Percentiles rank a stretch among this genome's conserved stretches.
Evolutionary conservation across 116 monocot species (phyloP).

Genomic region (Papilionanthe hybrid): DNA sequence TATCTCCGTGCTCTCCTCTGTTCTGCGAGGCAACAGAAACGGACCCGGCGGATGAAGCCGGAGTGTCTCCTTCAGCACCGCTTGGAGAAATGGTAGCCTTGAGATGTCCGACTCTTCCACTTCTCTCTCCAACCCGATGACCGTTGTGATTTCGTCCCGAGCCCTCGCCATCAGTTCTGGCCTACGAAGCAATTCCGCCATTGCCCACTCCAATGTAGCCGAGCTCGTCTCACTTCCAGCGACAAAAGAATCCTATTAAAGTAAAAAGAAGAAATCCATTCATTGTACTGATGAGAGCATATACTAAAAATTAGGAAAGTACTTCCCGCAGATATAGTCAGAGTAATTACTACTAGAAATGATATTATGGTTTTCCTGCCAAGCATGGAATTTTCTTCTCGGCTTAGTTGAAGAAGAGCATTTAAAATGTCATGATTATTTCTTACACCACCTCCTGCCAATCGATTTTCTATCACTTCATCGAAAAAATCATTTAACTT

Average conservation of each 20-base stretch:
- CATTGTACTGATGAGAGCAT: too few relatives aligned
- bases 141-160: constrained; percentile 7
- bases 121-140: neutral
- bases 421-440: constrained; percentile 22
- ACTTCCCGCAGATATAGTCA: too few relatives aligned
- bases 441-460: neutral
- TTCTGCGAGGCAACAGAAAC: constrained; percentile 21
- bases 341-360: constrained; percentile 14
- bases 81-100: constrained; percentile 17
- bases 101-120: constrained; percentile 19
- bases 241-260: constrained; percentile 22
- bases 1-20: neutral
- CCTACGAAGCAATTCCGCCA: constrained; percentile 31
- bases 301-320: too few relatives aligned
- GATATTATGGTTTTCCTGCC: neutral
- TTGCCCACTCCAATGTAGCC: constrained; percentile 33
- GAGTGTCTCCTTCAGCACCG: constrained; percentile 27
- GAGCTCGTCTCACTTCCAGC: constrained; percentile 29
- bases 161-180: constrained; percentile 19
- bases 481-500: neutral
- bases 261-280: too few relatives aligned
- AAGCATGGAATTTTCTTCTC: neutral
- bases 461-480: neutral
- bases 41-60: constrained; percentile 31
- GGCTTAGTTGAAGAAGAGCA: constrained; percentile 15